Percentiles rank a stretch among this genome's conserved stretches.
phyloP scores from a whole-genome alignment of 2,329 filamentous ascomycete genomes.

The Cercospora brassicicola region DNA sequence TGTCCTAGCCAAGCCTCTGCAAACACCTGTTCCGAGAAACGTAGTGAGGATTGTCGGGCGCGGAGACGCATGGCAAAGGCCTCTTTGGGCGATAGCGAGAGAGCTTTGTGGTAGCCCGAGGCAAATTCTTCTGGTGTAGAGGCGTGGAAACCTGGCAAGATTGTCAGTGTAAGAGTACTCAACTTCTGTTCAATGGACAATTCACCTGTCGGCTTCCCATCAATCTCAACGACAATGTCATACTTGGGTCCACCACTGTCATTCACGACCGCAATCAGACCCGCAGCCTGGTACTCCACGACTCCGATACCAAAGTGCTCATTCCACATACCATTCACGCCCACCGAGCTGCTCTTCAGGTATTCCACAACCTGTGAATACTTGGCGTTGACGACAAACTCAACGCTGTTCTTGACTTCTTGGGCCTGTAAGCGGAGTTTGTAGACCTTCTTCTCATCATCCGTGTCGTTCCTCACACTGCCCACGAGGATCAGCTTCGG shows the following conservation, averaged over 20 bases:
- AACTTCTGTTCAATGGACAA: too few relatives aligned
- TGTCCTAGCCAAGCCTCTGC: slow-evolving; percentile 73
- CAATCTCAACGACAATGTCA: slow-evolving; percentile 83
- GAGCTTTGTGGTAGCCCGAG: slow-evolving; percentile 72
- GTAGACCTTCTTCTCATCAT: slow-evolving; percentile 81
- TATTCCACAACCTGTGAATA: slow-evolving; percentile 85
- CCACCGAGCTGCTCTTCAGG: slow-evolving; percentile 73
- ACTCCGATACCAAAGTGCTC: slow-evolving; percentile 99
- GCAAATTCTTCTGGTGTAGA: slow-evolving; percentile 78
- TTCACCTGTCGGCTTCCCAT: slow-evolving; percentile 74
- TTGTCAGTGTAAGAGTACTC: too few relatives aligned
- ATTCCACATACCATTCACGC: slow-evolving; percentile 99
- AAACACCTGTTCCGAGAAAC: slow-evolving; percentile 89
- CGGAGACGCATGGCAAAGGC: slow-evolving; percentile 72
- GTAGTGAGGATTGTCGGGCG: slow-evolving; percentile 72
- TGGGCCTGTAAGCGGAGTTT: slow-evolving; percentile 82
- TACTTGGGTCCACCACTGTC: slow-evolving; percentile 88
- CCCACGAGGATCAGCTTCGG: slow-evolving; percentile 82
- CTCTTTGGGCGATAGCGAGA: slow-evolving; percentile 64
- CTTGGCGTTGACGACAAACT: slow-evolving; percentile 85
- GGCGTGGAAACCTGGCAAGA: slow-evolving; percentile 74
- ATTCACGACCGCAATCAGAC: slow-evolving; percentile 88
- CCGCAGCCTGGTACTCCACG: slow-evolving; percentile 95
- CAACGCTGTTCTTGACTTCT: slow-evolving; percentile 76
- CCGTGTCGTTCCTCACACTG: slow-evolving; percentile 76